Conservation (phyloP, 306 rosid genomes). For the Lathyrus oleraceus region DNA sequence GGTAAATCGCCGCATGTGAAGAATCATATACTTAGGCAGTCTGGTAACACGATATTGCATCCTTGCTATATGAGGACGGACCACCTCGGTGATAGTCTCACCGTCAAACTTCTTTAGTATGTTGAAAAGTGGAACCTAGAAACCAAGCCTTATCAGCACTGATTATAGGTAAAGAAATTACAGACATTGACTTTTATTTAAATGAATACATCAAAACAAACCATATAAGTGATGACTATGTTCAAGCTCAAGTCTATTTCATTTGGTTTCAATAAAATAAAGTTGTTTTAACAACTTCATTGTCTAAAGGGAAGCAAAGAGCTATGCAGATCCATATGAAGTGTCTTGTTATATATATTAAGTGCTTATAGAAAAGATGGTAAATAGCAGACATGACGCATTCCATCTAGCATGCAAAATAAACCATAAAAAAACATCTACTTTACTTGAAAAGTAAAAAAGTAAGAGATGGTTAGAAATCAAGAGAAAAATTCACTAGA, state of each 20-base stretch:
- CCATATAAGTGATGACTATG: not conserved
- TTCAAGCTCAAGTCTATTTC: not conserved
- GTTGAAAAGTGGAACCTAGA: conserved; percentile 92
- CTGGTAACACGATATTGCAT: conserved; percentile 87
- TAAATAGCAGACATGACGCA: not conserved
- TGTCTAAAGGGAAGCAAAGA: conserved; percentile 1
- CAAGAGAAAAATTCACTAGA: not conserved
- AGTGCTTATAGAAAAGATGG: not conserved
- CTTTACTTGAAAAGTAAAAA: not conserved
- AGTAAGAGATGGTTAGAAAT: not conserved
- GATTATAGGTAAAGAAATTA: not conserved
- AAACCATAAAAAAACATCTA: not conserved
- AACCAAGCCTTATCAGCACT: conserved; percentile 35
- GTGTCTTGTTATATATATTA: not conserved
- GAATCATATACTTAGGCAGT: conserved; percentile 78
- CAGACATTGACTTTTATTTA: not conserved
- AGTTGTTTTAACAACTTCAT: not conserved
- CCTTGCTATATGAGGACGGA: conserved; percentile 89
- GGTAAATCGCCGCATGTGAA: conserved; percentile 92
- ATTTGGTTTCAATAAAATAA: not conserved
- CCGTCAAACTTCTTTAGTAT: conserved; percentile 96
- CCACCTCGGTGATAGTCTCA: conserved; percentile 87
- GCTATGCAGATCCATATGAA: not conserved
- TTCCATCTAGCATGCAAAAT: not conserved
- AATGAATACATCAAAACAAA: not conserved